Conservation (phyloP, 176 grass and related monocot species). For the Sorghum bicolor region Sorghum_bicolor_NCBIv3 NC_012879.2:43624501-43625000, state of each 20-base stretch:
- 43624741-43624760: slow-evolving; percentile 69
- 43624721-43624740: slow-evolving; percentile 74
- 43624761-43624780: slow-evolving; percentile 55
- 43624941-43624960: not conserved
- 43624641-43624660: not conserved
- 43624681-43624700: not conserved
- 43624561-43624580: not conserved
- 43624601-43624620: not conserved
- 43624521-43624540: not conserved
- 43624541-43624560: not conserved
- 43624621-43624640: not conserved
- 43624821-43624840: slow-evolving; percentile 91
- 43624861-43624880: slow-evolving; percentile 81
- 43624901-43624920: not conserved
- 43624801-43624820: slow-evolving; percentile 58
- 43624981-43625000: not conserved
- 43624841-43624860: slow-evolving; percentile 67
- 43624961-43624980: not conserved
- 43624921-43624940: not conserved
- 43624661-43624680: not conserved
- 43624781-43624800: slow-evolving; percentile 66
- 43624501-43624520: not conserved
- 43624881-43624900: slow-evolving; percentile 27
- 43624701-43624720: not conserved
- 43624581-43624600: not conserved